Conservation (phyloP, 768 basidiomycete genomes). For the Hemileccinum impolitum region DNA sequence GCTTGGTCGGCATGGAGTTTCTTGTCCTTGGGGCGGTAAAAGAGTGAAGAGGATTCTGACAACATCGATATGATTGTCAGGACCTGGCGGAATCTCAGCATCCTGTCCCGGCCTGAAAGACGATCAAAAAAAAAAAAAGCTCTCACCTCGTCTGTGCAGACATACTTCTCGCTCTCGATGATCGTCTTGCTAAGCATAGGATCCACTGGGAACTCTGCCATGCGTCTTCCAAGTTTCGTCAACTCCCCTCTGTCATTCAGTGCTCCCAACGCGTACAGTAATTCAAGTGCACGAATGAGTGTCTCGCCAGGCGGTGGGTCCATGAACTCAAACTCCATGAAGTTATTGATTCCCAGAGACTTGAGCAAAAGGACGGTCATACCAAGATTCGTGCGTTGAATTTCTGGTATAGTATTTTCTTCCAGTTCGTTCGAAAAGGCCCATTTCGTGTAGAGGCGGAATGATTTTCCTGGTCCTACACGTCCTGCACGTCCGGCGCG, state of each 20-base stretch:
- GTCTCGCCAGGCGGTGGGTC: slow-evolving; percentile 98
- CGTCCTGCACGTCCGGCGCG: slow-evolving; percentile 96
- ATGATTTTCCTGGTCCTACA: slow-evolving; percentile 96
- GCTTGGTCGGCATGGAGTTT: slow-evolving; percentile 97
- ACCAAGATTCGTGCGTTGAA: slow-evolving; percentile 96
- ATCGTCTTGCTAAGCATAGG: slow-evolving; percentile 97
- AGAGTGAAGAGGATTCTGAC: slow-evolving; percentile 89
- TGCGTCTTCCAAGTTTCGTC: slow-evolving; percentile 93
- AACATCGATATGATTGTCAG: slow-evolving; percentile 97
- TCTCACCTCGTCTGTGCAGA: slow-evolving; percentile 91
- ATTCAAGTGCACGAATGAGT: slow-evolving; percentile 88
- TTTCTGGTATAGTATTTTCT: slow-evolving; percentile 96
- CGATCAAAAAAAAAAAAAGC: background rate
- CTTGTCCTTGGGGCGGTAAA: slow-evolving; percentile 98
- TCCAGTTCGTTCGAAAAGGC: slow-evolving; percentile 95
- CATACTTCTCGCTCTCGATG: slow-evolving; percentile 91
- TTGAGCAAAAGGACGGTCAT: slow-evolving; percentile 95
- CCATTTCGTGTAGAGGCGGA: slow-evolving; percentile 99
- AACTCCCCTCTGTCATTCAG: slow-evolving; percentile 95
- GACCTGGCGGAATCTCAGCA: slow-evolving; percentile 46
- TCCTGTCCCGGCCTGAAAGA: background rate
- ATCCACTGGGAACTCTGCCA: slow-evolving; percentile 99
- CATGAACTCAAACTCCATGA: slow-evolving; percentile 97
- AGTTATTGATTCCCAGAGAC: slow-evolving; percentile 96
- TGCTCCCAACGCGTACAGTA: slow-evolving; percentile 93